Percentiles rank a stretch among this genome's conserved stretches.
These are phyloP conservation scores for Pichia eremophila DNA, from an alignment of 805 yeast species.

Conservation along the genomic window DNA sequence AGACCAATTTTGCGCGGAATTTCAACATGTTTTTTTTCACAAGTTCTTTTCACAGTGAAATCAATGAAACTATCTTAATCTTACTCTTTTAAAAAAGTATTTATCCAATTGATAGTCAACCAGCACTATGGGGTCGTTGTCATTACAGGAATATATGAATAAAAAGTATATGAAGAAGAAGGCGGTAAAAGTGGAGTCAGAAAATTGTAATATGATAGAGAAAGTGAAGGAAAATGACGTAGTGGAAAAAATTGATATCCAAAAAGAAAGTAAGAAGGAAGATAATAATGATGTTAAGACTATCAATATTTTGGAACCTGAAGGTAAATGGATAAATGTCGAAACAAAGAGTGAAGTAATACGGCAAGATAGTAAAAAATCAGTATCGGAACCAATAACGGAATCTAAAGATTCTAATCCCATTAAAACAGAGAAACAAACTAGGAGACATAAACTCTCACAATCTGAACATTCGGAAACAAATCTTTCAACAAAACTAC, in stretches of 20 bases:
- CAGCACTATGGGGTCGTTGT: background rate
- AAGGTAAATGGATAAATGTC: background rate
- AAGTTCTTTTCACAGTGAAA: too few relatives aligned
- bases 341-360: background rate
- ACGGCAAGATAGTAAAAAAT: slow-evolving; percentile 1
- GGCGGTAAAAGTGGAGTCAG: too few relatives aligned
- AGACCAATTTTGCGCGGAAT: too few relatives aligned
- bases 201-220: too few relatives aligned
- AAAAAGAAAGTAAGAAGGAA: background rate
- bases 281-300: background rate
- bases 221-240: background rate
- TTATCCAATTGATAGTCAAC: background rate
- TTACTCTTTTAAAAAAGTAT: background rate
- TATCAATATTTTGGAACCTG: too few relatives aligned
- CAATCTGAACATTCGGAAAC: background rate
- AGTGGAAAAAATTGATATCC: background rate
- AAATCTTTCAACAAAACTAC: background rate
- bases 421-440: too few relatives aligned
- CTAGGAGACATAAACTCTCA: background rate
- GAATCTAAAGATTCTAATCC: too few relatives aligned
- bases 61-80: too few relatives aligned
- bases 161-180: background rate
- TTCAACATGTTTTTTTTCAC: background rate
- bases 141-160: background rate
- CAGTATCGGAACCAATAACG: too few relatives aligned